A percentile compares a stretch with the other conserved stretches of the same genome.
Conservation (phyloP, 495 filamentous ascomycete genomes). For the Oleoguttula mirabilis region DNA sequence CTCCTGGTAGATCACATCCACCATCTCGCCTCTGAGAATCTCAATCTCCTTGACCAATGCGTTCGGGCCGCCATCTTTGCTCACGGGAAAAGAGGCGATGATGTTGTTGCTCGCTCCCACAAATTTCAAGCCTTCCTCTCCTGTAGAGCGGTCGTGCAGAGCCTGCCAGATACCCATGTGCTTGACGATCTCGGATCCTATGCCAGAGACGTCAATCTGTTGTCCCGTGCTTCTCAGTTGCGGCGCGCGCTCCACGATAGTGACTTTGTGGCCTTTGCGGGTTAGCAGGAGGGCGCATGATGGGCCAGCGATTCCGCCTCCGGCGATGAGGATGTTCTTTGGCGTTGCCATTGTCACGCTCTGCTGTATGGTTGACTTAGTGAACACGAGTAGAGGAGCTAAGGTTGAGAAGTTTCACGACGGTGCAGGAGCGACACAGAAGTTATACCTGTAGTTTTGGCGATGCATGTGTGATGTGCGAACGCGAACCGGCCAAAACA, state of each 20-base stretch:
- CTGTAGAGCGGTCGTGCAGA: neutral
- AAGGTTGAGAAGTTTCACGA: no score
- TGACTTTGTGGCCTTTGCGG: slow-evolving; percentile 19
- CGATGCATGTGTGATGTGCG: no score
- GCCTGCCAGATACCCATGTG: slow-evolving; percentile 23
- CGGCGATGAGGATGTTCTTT: slow-evolving; percentile 25
- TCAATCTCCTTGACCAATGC: slow-evolving; percentile 29
- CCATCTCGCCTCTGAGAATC: slow-evolving; percentile 43
- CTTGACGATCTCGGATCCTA: slow-evolving; percentile 28
- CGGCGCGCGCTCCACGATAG: slow-evolving; percentile 27
- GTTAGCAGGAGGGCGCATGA: slow-evolving; percentile 21
- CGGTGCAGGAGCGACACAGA: no score
- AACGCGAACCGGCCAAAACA: no score
- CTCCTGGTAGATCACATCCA: slow-evolving; percentile 23
- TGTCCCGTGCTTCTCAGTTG: slow-evolving; percentile 26
- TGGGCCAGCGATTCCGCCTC: slow-evolving; percentile 23
- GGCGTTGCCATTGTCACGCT: neutral
- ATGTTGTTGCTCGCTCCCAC: slow-evolving; percentile 8
- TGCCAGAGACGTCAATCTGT: slow-evolving; percentile 30
- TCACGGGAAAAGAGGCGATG: slow-evolving; percentile 9
- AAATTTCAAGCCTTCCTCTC: slow-evolving; percentile 14
- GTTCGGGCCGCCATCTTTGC: neutral
- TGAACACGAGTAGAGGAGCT: no score
- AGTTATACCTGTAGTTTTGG: no score
- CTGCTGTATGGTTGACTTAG: no score